Base-by-base conservation (phyloP, 2,329 filamentous ascomycete genomes). In the Penicillium decumbens region DNA sequence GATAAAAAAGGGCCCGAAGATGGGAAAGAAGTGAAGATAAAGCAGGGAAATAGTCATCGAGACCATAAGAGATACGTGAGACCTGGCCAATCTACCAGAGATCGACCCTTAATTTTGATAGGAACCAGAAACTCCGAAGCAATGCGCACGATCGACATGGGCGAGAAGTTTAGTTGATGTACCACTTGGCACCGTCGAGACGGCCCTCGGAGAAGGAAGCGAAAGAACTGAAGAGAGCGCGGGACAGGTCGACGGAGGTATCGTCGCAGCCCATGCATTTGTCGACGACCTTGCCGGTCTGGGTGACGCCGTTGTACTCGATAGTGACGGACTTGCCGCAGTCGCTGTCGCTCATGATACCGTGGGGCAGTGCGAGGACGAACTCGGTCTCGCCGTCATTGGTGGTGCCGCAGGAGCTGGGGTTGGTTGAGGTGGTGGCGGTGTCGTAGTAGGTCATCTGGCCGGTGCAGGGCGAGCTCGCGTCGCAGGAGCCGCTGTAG, bases 381-480 rank as follows among this genome's bases (percentile, higher is more conserved):
- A 80, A 75, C 18, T 83, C 75, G 3, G 64, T 67, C 55, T 70
- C 65, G 62, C 82, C 81, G 41, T 74, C 65, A 71, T 83, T 83
- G 57, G 82, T 79, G 32, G 67, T 69, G 46, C 87, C 88, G 64
- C 89, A 93, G 54, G 61, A 61, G 61, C 67, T 69, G 46, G 67
- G 67, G 53, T 54, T 55, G 53, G 53, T 58, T 20, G 84, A 71
- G 51, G 85, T 85, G 7, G 86, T 65, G 37, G 85, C 88, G 41
- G 85, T 75, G 35, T 76, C 72, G 73, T 88, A 95, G 76, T 81
- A 91, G 51, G 89, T 93, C 58, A 89, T 77, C 43, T 90, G 80
- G 53, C 88, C 88, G 0, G 65, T 63, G 61, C 62, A 68, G 28
- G 64, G 61, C 37, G 61, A 50, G 47, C 50, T 32, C 47, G 59